A percentile compares a stretch with the other conserved stretches of the same genome.
Conservation (phyloP, 169 alveolate genomes). For the Plasmodium berghei region DNA sequence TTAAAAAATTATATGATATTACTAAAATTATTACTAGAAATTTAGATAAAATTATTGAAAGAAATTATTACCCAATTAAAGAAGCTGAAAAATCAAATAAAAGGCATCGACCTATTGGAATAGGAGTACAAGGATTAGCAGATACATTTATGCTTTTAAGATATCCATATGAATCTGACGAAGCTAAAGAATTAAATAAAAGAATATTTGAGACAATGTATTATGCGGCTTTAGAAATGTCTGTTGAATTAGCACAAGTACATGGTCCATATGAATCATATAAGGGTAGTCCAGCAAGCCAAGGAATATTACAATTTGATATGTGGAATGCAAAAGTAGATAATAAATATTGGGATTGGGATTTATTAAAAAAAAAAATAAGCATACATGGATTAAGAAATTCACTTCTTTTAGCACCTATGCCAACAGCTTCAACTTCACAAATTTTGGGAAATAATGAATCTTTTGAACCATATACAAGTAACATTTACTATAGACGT, state of each 20-base stretch:
- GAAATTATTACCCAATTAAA: slow-evolving; percentile 95
- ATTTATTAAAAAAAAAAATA: slow-evolving; percentile 90
- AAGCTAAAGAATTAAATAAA: slow-evolving; percentile 93
- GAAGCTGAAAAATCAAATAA: slow-evolving; percentile 95
- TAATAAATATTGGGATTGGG: slow-evolving; percentile 96
- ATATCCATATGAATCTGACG: slow-evolving; percentile 96
- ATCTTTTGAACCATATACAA: slow-evolving; percentile 98
- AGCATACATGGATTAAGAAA: slow-evolving; percentile 95
- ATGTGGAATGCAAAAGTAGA: slow-evolving; percentile 94
- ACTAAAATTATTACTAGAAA: slow-evolving; percentile 94
- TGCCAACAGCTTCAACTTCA: slow-evolving; percentile 99
- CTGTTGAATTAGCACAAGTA: slow-evolving; percentile 94
- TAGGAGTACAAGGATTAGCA: slow-evolving; percentile 99
- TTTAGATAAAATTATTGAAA: slow-evolving; percentile 96
- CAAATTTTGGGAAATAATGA: slow-evolving; percentile 98
- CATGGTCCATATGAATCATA: slow-evolving; percentile 96
- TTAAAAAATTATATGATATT: slow-evolving; percentile 89
- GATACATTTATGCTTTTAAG: slow-evolving; percentile 96
- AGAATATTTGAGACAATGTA: slow-evolving; percentile 98
- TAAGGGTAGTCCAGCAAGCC: slow-evolving; percentile 96
- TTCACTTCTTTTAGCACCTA: slow-evolving; percentile 97
- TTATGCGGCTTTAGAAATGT: slow-evolving; percentile 96
- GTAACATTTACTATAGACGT: slow-evolving; percentile 97
- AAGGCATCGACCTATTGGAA: slow-evolving; percentile 99
- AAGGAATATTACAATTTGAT: slow-evolving; percentile 98